phyloP scores from a whole-genome alignment of 208 protist genomes.

The Tritrichomonas musculus region DNA sequence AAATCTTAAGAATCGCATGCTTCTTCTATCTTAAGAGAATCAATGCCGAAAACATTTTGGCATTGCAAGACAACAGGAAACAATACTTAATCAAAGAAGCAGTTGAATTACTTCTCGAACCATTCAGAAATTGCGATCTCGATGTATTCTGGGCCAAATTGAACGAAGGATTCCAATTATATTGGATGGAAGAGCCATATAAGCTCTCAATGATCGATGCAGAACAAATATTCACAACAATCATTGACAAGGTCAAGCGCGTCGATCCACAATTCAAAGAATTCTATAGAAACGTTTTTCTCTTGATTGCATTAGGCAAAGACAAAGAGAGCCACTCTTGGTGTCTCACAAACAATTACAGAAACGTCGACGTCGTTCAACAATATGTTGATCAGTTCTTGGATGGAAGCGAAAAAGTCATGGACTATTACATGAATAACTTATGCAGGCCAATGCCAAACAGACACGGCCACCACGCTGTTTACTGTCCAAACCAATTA shows the following conservation, averaged over 20 bases:
- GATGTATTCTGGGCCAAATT: background rate
- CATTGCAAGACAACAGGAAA: background rate
- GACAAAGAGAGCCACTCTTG: background rate
- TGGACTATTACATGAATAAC: background rate
- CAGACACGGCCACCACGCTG: background rate
- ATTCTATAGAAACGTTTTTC: background rate
- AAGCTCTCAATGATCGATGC: background rate
- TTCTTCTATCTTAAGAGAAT: background rate
- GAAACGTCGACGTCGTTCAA: background rate
- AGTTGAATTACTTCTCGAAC: background rate
- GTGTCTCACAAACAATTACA: background rate
- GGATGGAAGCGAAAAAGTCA: background rate
- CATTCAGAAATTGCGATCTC: background rate
- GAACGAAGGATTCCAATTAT: background rate
- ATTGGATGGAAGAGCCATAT: background rate
- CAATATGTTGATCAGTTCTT: background rate
- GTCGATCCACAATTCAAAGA: background rate
- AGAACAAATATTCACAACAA: background rate
- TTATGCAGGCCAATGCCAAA: background rate
- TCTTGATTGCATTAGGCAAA: background rate
- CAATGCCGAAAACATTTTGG: background rate
- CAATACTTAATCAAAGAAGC: background rate
- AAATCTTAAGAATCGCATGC: background rate
- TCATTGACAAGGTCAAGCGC: background rate
- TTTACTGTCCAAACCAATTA: background rate